Evolutionary conservation across 78 protist genomes (phyloP).

Genomic region (slime mould (Dictyostelium discoideum)): DNA sequence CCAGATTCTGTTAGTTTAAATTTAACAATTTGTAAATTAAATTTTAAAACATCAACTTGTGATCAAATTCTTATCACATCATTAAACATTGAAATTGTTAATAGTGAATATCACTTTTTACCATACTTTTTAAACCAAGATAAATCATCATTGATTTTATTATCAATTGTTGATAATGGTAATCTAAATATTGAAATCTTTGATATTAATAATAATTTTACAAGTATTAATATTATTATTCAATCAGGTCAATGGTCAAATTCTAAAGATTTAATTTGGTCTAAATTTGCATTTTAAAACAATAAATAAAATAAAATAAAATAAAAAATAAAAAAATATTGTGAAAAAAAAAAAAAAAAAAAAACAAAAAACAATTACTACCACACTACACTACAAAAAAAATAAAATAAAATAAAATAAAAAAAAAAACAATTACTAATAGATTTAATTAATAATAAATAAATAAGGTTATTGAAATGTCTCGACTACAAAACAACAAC

Average conservation of each 20-base stretch:
- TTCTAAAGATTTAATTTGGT: neutral
- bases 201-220: neutral
- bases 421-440: too few species aligned
- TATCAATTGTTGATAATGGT: neutral
- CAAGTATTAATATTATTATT: neutral
- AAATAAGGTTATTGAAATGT: too few species aligned
- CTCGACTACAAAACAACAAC: too few species aligned
- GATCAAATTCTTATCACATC: neutral
- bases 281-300: neutral
- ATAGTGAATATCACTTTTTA: neutral
- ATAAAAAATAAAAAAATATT: neutral
- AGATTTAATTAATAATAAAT: too few species aligned
- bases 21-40: neutral
- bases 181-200: neutral
- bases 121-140: neutral
- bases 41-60: neutral
- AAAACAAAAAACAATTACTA: too few species aligned
- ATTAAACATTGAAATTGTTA: neutral
- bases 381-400: too few species aligned
- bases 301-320: too few species aligned
- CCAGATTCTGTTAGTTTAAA: neutral
- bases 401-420: too few species aligned
- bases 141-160: neutral
- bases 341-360: too few species aligned
- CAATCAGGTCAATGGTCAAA: neutral